Evolutionary conservation across 805 yeast species (phyloP).

Genomic region (Hanseniaspora lindneri): DNA sequence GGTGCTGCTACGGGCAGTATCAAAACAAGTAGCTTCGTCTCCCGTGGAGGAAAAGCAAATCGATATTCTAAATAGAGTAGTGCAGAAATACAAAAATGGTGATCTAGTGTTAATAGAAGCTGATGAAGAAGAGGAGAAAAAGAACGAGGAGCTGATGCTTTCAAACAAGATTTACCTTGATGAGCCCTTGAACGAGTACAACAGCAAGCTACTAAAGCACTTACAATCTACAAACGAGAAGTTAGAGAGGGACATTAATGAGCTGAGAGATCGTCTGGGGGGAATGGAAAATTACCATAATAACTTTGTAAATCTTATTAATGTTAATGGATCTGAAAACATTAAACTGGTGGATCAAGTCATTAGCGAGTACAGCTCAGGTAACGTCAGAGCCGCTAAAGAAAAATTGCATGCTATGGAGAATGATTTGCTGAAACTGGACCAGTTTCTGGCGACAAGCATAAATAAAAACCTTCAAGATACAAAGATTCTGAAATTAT

Average conservation of each 20-base stretch:
- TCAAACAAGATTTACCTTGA: constrained; percentile 5
- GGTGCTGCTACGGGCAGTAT: not conserved
- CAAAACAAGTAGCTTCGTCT: not conserved
- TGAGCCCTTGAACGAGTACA: constrained; percentile 8
- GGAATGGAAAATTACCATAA: not conserved
- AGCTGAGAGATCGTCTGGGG: not conserved
- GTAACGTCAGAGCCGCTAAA: not conserved
- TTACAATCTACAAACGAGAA: constrained; percentile 20
- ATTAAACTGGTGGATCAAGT: not conserved
- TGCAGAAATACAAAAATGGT: constrained; percentile 14
- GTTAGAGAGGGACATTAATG: constrained; percentile 20
- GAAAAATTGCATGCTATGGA: not conserved
- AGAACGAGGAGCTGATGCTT: constrained; percentile 1
- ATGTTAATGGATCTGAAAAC: not conserved
- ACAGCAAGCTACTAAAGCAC: not conserved
- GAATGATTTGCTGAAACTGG: not conserved
- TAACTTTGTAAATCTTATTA: not conserved
- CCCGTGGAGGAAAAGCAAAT: too few species aligned
- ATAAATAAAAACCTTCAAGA: not conserved
- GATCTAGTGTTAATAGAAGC: constrained; percentile 16
- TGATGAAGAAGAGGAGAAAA: constrained; percentile 18
- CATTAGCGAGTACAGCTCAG: not conserved
- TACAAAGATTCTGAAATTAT: not conserved
- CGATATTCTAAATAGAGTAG: constrained; percentile 18
- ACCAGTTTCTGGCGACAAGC: not conserved